These are phyloP conservation scores for Fusarium domesticum DNA, from an alignment of 2,329 filamentous ascomycete genomes.

Conservation along the genomic window DNA sequence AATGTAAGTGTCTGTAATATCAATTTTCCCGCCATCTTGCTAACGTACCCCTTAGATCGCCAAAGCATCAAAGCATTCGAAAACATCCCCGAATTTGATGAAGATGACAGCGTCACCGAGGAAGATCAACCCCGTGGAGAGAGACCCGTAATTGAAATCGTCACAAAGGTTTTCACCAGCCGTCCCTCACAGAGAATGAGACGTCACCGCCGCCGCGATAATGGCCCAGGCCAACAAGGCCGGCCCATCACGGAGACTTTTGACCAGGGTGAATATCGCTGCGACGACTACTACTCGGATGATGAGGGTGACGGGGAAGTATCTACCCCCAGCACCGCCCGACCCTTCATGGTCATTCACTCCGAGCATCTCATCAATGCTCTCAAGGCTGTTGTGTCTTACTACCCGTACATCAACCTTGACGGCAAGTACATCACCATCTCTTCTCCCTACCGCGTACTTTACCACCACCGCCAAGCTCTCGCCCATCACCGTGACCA, in stretches of 20 bases:
- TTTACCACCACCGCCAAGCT: slow-evolving; percentile 46
- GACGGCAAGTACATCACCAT: slow-evolving; percentile 38
- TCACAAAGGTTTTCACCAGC: slow-evolving; percentile 37
- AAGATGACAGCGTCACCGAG: slow-evolving; percentile 24
- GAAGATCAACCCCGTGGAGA: slow-evolving; percentile 13
- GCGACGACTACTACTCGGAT: slow-evolving; percentile 28
- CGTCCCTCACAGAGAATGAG: slow-evolving; percentile 1
- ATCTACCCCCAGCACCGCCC: slow-evolving; percentile 30
- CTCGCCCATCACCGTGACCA: slow-evolving; percentile 41
- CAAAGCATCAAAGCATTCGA: slow-evolving; percentile 40
- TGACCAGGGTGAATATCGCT: slow-evolving; percentile 21
- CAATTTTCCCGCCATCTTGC: neutral
- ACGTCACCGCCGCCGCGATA: slow-evolving; percentile 12
- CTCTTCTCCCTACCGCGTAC: slow-evolving; percentile 45
- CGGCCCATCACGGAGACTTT: slow-evolving; percentile 32
- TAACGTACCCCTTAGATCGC: slow-evolving; percentile 30
- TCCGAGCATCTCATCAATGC: slow-evolving; percentile 47
- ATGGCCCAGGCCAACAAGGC: slow-evolving; percentile 16
- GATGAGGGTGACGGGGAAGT: slow-evolving; percentile 22
- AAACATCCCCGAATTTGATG: slow-evolving; percentile 30
- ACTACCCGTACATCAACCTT: slow-evolving; percentile 44
- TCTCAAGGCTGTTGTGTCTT: slow-evolving; percentile 46
- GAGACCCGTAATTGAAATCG: slow-evolving; percentile 43
- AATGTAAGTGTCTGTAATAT: slow-evolving; percentile 31
- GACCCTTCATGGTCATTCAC: slow-evolving; percentile 43